These are phyloP conservation scores for Thinopyrum obtusiflorum DNA, from an alignment of 202 grass and related monocot species.

Conservation along the genomic window DNA sequence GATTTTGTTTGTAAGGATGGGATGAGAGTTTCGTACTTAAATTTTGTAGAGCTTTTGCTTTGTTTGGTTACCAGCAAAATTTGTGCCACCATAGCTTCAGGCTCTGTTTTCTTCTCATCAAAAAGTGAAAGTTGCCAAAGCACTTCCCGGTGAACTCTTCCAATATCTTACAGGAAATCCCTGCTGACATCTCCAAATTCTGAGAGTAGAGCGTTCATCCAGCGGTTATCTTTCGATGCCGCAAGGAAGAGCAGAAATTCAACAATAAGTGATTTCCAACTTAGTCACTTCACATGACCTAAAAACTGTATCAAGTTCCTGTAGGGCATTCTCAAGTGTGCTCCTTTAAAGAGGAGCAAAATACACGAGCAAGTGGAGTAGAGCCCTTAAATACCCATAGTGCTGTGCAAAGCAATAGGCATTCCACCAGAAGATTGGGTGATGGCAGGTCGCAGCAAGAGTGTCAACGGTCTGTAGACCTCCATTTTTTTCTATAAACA, in stretches of 20 bases:
- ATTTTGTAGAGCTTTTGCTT: too few species aligned
- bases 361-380: constrained; percentile 80
- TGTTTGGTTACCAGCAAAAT: too few species aligned
- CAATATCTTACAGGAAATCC: constrained; percentile 67
- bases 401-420: constrained; percentile 99
- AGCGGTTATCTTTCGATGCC: constrained; percentile 91
- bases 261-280: constrained; percentile 74
- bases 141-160: constrained; percentile 75
- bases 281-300: constrained; percentile 42
- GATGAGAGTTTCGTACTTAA: too few species aligned
- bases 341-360: constrained; percentile 78
- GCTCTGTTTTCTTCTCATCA: constrained; percentile 24
- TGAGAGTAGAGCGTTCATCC: constrained; percentile 86
- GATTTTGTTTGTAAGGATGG: too few species aligned
- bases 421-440: constrained; percentile 97
- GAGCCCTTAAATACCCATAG: constrained; percentile 98
- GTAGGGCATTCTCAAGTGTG: constrained; percentile 78
- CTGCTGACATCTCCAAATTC: constrained; percentile 88
- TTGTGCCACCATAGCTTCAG: too few species aligned
- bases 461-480: constrained; percentile 79
- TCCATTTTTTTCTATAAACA: constrained; percentile 96
- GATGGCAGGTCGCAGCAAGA: constrained; percentile 87
- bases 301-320: constrained; percentile 60
- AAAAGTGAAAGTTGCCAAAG: constrained; percentile 76
- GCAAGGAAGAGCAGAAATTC: constrained; percentile 96